Evolutionary conservation across 1,284 basidiomycete species (phyloP).

Genomic region (Ustilago sp.): DNA sequence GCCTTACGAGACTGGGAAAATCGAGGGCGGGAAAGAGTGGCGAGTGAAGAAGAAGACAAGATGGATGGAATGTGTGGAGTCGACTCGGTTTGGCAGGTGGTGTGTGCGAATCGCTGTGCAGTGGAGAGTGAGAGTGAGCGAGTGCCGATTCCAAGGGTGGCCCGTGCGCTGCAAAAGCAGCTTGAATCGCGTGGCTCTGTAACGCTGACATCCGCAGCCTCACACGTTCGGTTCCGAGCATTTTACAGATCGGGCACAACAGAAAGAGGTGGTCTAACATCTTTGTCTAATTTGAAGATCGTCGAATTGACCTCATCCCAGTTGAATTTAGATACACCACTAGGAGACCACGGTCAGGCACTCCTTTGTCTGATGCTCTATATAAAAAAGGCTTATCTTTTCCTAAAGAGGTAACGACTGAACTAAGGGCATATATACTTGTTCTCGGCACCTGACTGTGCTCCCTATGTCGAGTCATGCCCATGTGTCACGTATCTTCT

Average conservation of each 20-base stretch:
- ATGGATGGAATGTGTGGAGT: constrained; percentile 17
- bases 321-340: too few species aligned
- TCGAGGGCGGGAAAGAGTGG: not conserved
- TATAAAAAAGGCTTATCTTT: too few species aligned
- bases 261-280: not conserved
- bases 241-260: not conserved
- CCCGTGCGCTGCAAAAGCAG: constrained; percentile 13
- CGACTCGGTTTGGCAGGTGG: constrained; percentile 3
- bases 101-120: constrained; percentile 15
- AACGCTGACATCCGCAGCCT: not conserved
- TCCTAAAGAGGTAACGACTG: too few species aligned
- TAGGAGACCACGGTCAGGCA: too few species aligned
- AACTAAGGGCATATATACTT: too few species aligned
- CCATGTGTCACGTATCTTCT: too few species aligned
- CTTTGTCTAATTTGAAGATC: not conserved
- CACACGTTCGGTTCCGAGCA: not conserved
- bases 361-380: too few species aligned
- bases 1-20: not conserved
- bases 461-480: too few species aligned
- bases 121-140: constrained; percentile 2
- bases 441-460: too few species aligned
- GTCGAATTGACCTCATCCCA: constrained; percentile 3
- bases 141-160: constrained; percentile 7
- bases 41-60: not conserved
- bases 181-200: constrained; percentile 6